phyloP scores from a whole-genome alignment of 352 stramenopile genomes.

The Phytophthora ramorum region DNA sequence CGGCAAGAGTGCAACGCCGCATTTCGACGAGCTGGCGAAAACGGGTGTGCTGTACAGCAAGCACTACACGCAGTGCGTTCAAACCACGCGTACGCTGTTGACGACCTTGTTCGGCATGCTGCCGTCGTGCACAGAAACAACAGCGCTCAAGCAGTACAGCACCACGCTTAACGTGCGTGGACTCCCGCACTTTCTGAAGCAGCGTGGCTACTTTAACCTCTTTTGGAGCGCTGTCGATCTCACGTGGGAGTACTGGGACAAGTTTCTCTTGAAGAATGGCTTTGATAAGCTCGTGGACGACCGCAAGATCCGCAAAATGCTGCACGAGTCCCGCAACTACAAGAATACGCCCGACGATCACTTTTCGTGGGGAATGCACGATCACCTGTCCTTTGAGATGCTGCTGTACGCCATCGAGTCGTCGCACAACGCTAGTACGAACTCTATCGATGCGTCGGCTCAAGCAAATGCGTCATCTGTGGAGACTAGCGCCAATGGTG shows the following conservation, averaged over 20 bases:
- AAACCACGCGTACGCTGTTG: slow-evolving; percentile 70
- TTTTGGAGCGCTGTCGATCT: slow-evolving; percentile 76
- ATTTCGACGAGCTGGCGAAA: slow-evolving; percentile 64
- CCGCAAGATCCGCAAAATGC: slow-evolving; percentile 68
- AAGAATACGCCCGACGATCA: slow-evolving; percentile 69
- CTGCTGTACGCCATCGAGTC: slow-evolving; percentile 67
- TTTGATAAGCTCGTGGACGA: slow-evolving; percentile 80
- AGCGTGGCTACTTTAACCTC: slow-evolving; percentile 72
- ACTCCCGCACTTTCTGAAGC: slow-evolving; percentile 70
- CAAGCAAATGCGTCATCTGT: not conserved
- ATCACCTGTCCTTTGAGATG: slow-evolving; percentile 80
- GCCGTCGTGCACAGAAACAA: slow-evolving; percentile 72
- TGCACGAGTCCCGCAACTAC: slow-evolving; percentile 62
- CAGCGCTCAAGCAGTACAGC: slow-evolving; percentile 63
- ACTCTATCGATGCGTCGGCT: slow-evolving; percentile 19
- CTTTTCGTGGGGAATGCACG: slow-evolving; percentile 76
- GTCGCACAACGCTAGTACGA: slow-evolving; percentile 44
- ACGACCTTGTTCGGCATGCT: slow-evolving; percentile 80
- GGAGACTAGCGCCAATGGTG: not conserved
- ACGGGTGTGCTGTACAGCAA: slow-evolving; percentile 69
- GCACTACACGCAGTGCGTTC: slow-evolving; percentile 75
- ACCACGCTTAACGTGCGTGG: slow-evolving; percentile 60
- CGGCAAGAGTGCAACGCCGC: slow-evolving; percentile 59
- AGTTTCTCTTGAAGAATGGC: slow-evolving; percentile 65
- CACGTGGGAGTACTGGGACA: slow-evolving; percentile 75